A percentile compares a stretch with the other conserved stretches of the same genome.
Evolutionary conservation across 257 asterid genomes (phyloP).

Genomic region (Capsicum rhomboideum): DNA sequence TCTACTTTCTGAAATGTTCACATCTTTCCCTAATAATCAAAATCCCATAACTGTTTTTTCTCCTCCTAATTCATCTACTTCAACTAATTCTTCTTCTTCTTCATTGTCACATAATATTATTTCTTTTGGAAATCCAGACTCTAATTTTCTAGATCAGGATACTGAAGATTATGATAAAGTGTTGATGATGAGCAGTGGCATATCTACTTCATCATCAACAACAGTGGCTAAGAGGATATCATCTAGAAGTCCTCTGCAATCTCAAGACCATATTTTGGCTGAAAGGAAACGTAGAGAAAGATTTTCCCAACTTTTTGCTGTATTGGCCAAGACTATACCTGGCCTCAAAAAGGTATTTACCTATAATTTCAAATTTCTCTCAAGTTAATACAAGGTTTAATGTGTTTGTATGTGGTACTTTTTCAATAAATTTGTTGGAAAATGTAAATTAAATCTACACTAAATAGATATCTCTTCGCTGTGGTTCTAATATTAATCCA

Average conservation of each 20-base stretch:
- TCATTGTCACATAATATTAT: background rate
- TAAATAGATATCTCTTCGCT: too few relatives aligned
- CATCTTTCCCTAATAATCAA: background rate
- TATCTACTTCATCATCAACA: background rate
- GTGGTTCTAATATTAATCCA: too few relatives aligned
- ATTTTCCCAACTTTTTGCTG: background rate
- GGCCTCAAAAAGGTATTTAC: background rate
- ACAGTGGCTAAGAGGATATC: background rate
- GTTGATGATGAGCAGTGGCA: background rate
- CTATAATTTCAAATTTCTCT: background rate
- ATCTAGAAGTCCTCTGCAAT: background rate
- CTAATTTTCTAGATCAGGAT: background rate
- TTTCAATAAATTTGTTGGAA: too few relatives aligned
- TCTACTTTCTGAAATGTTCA: background rate
- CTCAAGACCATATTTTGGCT: slow-evolving; percentile 1
- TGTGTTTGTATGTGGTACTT: too few relatives aligned
- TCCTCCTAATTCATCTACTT: background rate
- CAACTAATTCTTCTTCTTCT: background rate
- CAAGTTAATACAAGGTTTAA: too few relatives aligned
- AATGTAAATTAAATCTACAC: too few relatives aligned
- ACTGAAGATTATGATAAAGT: background rate
- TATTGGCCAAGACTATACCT: background rate
- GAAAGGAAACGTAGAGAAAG: slow-evolving; percentile 4
- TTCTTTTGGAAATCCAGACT: background rate
- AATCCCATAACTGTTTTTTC: background rate